Evolutionary conservation across 1,284 basidiomycete species (phyloP), one percentile per base, ranked within the genome.

Genomic region (Moesziomyces globuligerus): DNA sequence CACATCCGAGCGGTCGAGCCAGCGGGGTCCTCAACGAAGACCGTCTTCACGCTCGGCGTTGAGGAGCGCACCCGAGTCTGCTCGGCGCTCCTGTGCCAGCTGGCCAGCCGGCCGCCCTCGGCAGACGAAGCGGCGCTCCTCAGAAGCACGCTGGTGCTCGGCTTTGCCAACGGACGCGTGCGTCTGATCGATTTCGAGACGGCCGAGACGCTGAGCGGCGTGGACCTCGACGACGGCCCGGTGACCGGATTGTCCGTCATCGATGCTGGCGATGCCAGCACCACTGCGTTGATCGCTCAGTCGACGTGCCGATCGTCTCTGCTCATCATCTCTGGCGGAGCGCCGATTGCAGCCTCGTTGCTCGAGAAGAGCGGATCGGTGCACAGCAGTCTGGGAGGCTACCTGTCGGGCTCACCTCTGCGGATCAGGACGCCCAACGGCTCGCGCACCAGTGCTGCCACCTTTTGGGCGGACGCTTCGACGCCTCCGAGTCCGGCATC

Each of bases 221-320:
- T 67, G 3, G 68, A 74, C 18, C 26, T 74, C 18, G 60, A 62
- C 23, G 69, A 74, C 26, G 72, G 72, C 6, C 32, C 68, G 2
- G 61, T 74, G 13, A 60, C 29, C 11, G 21, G 37, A 20, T 10
- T 74, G 11, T 25, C 20, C 1, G 24, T 40, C n/a, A 29, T 62
- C 44, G 41, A 52, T 32, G 40, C 55, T 11, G 59, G 59, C 26
- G 69, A 72, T 25, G 41, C 24, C 18, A 48, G 34, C 36, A 50
- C 49, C 17, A 47, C 55, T 10, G 44, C 59, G 8, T 58, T 72
- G n/a, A 36, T 60, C 15, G 69, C 55, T 7, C 50, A 59, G 45
- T 64, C 69, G n/a, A 32, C 51, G 13, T 45, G 54, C 13, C 40
- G 64, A 25, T 47, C 65, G 20, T 67, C 64, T 3, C 52, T 72